Evolutionary conservation across 1,139 yeast genomes (phyloP), one percentile per base, ranked within the genome.

Genomic region (Kurtzmaniella quercitrusa): DNA sequence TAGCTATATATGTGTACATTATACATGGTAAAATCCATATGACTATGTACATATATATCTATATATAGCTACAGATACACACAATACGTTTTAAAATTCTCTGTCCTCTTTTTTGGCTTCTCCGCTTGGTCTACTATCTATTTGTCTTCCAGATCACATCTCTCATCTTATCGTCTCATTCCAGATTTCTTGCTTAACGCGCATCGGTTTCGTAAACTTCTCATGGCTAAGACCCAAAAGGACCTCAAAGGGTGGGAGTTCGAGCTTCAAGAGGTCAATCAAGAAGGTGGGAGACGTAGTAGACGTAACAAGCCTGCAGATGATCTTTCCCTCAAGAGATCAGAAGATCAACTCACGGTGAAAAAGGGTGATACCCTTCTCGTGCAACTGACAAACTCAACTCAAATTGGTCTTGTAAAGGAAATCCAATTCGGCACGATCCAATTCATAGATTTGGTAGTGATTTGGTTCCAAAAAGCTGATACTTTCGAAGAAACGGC

Each of bases 401-500:
- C 46, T 43, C 68, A 61, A 29, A 46, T 68, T n/a, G 77, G 66
- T 1, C 50, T 75, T 14, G 62, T 77, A 23, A 63, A 64, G 38
- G 77, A 73, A 19, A 68, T 77, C 21, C 45, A 52, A 33, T 66
- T 70, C 47, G 80, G 77, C 0, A 62, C 61, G 21, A 64, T 63
- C 34, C 57, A 56, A 29, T 71, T 63, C 46, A 49, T 75, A 3
- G 77, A 70, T 21, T 46, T 77, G 3, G 50, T 55, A 25, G 75
- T 66, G 11, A 42, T 65, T 16, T 68, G 74, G 69, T 71, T 74
- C 44, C 50, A 61, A 4, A 50, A 59, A 34, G 46, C 51, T 12
- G 7, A 46, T 1, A 70, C 68, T 36, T 52, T 66, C 7, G 60
- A 55, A 6, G 25, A 43, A 2, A 49, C 50, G 1, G 50, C 50